phyloP scores from a whole-genome alignment of 1,284 basidiomycete genomes.

The Apiotrichum gracile region DNA sequence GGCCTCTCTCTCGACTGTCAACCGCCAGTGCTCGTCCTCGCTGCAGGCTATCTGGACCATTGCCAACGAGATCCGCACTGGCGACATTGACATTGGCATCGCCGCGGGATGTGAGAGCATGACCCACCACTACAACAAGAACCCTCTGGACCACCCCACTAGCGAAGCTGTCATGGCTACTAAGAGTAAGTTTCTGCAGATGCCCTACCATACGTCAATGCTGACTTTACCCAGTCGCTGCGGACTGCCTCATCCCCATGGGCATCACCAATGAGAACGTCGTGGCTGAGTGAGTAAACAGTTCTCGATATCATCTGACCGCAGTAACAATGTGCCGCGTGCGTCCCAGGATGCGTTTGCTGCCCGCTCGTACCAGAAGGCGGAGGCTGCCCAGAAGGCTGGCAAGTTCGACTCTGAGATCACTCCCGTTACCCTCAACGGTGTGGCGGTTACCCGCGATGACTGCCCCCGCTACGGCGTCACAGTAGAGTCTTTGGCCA shows the following conservation, averaged over 20 bases:
- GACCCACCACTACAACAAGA: slow-evolving; percentile 64
- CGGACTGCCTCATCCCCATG: slow-evolving; percentile 88
- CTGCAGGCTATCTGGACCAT: slow-evolving; percentile 61
- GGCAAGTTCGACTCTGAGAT: slow-evolving; percentile 86
- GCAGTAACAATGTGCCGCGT: slow-evolving; percentile 58
- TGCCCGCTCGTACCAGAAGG: slow-evolving; percentile 71
- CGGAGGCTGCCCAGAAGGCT: slow-evolving; percentile 71
- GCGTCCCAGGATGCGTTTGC: slow-evolving; percentile 77
- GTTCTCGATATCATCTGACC: slow-evolving; percentile 50
- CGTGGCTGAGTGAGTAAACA: slow-evolving; percentile 49
- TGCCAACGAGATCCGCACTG: slow-evolving; percentile 70
- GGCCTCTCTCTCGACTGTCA: slow-evolving; percentile 72
- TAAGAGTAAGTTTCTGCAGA: slow-evolving; percentile 60
- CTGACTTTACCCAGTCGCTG: slow-evolving; percentile 61
- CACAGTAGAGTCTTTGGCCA: slow-evolving; percentile 68
- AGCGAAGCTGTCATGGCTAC: slow-evolving; percentile 73
- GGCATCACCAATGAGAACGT: slow-evolving; percentile 89
- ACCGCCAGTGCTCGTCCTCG: slow-evolving; percentile 87
- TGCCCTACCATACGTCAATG: too few species aligned
- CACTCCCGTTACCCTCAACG: slow-evolving; percentile 64
- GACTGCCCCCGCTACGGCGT: slow-evolving; percentile 85
- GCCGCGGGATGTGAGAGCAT: slow-evolving; percentile 81
- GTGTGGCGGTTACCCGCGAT: slow-evolving; percentile 61
- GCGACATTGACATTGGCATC: slow-evolving; percentile 78
- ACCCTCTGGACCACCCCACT: slow-evolving; percentile 64